These are phyloP conservation scores for Myxozyma neotropica DNA, from an alignment of 805 yeast genomes.

Conservation along the genomic window DNA sequence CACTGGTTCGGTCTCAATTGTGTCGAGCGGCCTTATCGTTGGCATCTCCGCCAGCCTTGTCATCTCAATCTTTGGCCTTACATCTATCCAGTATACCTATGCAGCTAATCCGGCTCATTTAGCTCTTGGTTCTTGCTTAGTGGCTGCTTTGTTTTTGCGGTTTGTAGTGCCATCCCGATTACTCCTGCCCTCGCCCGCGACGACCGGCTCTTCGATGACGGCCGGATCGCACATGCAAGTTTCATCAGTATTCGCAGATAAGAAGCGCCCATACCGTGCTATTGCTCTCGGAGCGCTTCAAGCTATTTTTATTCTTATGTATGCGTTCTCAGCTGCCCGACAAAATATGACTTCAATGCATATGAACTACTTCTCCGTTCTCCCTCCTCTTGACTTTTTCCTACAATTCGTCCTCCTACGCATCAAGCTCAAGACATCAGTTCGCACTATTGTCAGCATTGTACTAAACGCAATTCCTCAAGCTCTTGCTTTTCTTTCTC, in stretches of 20 bases:
- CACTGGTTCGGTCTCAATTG: conserved; percentile 24
- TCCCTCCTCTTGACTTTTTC: conserved; percentile 29
- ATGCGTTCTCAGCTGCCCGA: conserved; percentile 17
- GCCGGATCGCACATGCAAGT: conserved; percentile 22
- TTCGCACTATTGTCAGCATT: conserved; percentile 16
- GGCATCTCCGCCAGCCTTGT: conserved; percentile 21
- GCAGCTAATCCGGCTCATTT: conserved; percentile 10
- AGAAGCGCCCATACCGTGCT: conserved; percentile 20
- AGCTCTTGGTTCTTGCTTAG: conserved; percentile 15
- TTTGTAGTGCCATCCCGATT: conserved; percentile 16
- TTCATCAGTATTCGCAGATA: conserved; percentile 25
- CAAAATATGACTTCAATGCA: conserved; percentile 31
- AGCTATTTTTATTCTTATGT: conserved; percentile 6
- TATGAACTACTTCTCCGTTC: conserved; percentile 33
- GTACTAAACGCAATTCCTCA: conserved; percentile 28
- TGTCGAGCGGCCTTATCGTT: conserved; percentile 9
- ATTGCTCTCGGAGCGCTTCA: conserved; percentile 24
- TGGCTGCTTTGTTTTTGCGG: conserved; percentile 16
- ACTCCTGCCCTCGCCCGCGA: conserved; percentile 9
- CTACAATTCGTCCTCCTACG: conserved; percentile 24
- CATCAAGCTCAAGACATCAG: conserved; percentile 10
- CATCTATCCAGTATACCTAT: conserved; percentile 14
- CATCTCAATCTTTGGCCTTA: conserved; percentile 8
- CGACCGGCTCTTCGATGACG: conserved; percentile 2
- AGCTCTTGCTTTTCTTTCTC: conserved; percentile 19